These are phyloP conservation scores for Achaetomiella virescens DNA, from an alignment of 495 filamentous ascomycete species.

Conservation along the genomic window DNA sequence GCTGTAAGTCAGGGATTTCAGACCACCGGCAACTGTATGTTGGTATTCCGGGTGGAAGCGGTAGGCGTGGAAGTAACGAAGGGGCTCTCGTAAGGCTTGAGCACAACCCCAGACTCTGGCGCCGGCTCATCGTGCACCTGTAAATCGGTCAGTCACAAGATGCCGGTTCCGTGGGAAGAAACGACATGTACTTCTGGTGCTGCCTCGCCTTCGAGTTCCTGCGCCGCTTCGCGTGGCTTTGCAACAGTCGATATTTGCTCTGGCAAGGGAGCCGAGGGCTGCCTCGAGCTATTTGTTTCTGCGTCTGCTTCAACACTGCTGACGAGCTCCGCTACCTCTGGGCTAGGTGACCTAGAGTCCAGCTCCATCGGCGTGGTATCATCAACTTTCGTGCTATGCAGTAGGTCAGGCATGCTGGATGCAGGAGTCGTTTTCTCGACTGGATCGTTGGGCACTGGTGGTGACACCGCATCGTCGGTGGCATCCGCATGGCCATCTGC, in stretches of 20 bases:
- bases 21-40: constrained; percentile 62
- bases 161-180: constrained; percentile 10
- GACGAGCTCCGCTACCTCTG: neutral
- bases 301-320: neutral
- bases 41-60: constrained; percentile 77
- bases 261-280: constrained; percentile 3
- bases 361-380: constrained; percentile 26
- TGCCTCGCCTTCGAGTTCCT: constrained; percentile 23
- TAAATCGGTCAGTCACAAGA: constrained; percentile 13
- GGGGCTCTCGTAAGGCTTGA: constrained; percentile 77
- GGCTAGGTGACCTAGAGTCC: constrained; percentile 21
- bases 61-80: constrained; percentile 77
- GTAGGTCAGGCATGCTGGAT: neutral
- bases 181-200: constrained; percentile 34
- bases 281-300: neutral
- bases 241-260: constrained; percentile 26
- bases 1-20: constrained; percentile 88
- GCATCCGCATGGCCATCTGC: neutral
- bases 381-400: constrained; percentile 5
- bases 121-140: constrained; percentile 9
- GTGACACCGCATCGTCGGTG: too few species aligned
- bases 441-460: neutral
- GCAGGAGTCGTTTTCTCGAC: neutral
- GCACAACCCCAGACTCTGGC: constrained; percentile 25
- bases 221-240: constrained; percentile 21